Conservation (phyloP, 2,329 filamentous ascomycete species). For the Penicillium sp. region DNA sequence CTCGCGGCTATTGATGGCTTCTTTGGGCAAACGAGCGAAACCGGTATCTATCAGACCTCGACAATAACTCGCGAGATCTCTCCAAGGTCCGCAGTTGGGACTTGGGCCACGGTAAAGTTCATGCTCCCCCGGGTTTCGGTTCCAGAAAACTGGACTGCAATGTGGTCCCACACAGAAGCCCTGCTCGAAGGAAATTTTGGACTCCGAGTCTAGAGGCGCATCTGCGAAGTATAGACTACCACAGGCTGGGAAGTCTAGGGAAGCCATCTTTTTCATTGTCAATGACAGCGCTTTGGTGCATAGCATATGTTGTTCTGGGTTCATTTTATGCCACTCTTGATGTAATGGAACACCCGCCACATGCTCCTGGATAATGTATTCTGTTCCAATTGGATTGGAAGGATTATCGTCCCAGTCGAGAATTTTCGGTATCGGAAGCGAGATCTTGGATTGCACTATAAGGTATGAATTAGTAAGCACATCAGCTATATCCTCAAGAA, state of each 20-base stretch:
- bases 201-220: conserved; percentile 20
- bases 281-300: conserved; percentile 33
- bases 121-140: conserved; percentile 10
- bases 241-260: conserved; percentile 39
- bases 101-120: conserved; percentile 18
- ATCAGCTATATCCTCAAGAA: neutral
- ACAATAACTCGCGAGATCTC: conserved; percentile 17
- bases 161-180: conserved; percentile 36
- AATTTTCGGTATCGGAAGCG: conserved; percentile 26
- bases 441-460: conserved; percentile 24
- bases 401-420: conserved; percentile 27
- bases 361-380: conserved; percentile 44
- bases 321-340: conserved; percentile 36
- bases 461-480: conserved; percentile 5
- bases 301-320: conserved; percentile 31
- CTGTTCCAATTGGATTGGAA: conserved; percentile 33
- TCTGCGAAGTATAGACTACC: conserved; percentile 39
- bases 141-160: conserved; percentile 26
- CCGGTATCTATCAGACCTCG: conserved; percentile 24
- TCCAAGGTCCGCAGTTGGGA: conserved; percentile 24
- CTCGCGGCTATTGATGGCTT: neutral
- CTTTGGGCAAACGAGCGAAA: conserved; percentile 20
- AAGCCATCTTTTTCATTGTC: conserved; percentile 30
- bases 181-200: conserved; percentile 27
- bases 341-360: conserved; percentile 34